A percentile compares a stretch with the other conserved stretches of the same genome.
phyloP scores from a whole-genome alignment of 768 basidiomycete genomes.

The Rhizopogon vulgaris region DNA sequence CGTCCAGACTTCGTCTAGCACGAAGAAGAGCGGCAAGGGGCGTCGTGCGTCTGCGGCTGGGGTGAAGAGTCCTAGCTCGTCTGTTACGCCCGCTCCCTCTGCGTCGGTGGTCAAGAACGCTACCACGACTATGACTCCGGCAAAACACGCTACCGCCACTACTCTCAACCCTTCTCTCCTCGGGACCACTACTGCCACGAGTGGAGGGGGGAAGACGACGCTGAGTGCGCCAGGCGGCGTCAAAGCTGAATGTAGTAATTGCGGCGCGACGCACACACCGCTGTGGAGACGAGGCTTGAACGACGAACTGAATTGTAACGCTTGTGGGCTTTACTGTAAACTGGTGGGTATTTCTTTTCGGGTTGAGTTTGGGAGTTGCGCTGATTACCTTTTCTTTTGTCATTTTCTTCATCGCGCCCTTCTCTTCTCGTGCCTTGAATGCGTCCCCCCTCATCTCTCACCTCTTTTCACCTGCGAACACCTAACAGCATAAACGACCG shows the following conservation, averaged over 20 bases:
- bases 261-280: conserved; percentile 84
- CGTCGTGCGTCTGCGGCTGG: neutral
- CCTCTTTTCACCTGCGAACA: too few species aligned
- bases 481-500: conserved; percentile 72
- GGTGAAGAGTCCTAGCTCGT: neutral
- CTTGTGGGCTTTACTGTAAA: conserved; percentile 85
- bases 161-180: conserved; percentile 42
- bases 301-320: conserved; percentile 87
- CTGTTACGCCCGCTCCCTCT: neutral
- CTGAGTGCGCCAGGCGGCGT: conserved; percentile 45
- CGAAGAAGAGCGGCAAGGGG: neutral
- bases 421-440: too few species aligned
- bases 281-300: conserved; percentile 83
- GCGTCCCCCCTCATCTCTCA: too few species aligned
- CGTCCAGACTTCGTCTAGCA: conserved; percentile 43
- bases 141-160: conserved; percentile 48
- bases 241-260: conserved; percentile 85
- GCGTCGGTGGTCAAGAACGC: neutral
- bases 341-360: conserved; percentile 45
- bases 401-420: too few species aligned
- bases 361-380: conserved; percentile 1
- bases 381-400: neutral
- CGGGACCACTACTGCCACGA: conserved; percentile 19
- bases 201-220: neutral
- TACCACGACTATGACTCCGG: too few species aligned